Evolutionary conservation across 495 filamentous ascomycete genomes (phyloP), one percentile per base, ranked within the genome.

Genomic region (Ramalina intermedia): DNA sequence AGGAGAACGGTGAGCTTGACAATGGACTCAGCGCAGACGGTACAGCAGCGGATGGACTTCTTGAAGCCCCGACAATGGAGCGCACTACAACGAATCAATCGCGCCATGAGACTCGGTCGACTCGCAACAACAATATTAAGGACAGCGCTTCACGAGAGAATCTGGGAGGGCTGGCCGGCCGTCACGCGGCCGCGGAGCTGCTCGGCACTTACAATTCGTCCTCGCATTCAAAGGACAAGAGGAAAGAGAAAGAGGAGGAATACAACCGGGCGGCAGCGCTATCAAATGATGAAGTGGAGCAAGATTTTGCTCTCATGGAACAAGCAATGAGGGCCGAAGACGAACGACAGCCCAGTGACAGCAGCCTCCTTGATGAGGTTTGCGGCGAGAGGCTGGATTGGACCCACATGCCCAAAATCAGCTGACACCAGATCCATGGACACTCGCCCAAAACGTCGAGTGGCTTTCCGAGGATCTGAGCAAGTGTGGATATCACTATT

Each of bases 31-130:
- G 58, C 9, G 56, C 61, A 21, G 68, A 70, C 38, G 57, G 52
- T 11, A 53, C 60, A 17, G 69, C 72, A n/a, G 67, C 66, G 9
- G 66, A 67, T 8, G 49, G 47, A 21, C 44, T 61, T 16, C 63
- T 75, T 0, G 70, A 72, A 8, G 81, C 80, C 0, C 69, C 74
- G 2, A 71, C 70, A 51, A 87, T 87, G 83, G 81, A 82, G 44
- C 73, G 83, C 4, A 80, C 81, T 16, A 75, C 75, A 26, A 76
- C 76, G 24, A 70, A 74, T 46, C 47, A 46, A 17, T 74, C 72
- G 24, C 67, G 66, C 60, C 82, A 87, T 54, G 76, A 79, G 14
- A 88, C 84, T 11, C 78, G 84, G 12, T 85, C 81, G 43, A 85
- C 79, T 4, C 74, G 80, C 29, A 73, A 69, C 12, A 49, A 37